A percentile compares a stretch with the other conserved stretches of the same genome.
Conservation (phyloP, 176 grass and related monocot species). For the Musa troglodytarum region DNA sequence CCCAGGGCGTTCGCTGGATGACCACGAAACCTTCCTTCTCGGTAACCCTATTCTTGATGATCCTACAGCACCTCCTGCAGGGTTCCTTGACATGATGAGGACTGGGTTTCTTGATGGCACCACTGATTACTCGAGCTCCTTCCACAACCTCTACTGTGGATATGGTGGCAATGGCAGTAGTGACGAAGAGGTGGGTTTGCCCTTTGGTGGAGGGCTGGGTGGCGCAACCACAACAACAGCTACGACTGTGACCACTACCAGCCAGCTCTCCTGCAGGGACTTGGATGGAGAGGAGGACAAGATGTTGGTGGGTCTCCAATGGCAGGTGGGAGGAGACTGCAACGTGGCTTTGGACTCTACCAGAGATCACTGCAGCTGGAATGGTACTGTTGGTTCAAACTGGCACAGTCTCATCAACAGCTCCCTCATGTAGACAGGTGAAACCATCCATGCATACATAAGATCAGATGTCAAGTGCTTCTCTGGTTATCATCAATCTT, state of each 20-base stretch:
- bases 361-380: not conserved
- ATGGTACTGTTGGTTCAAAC: slow-evolving; percentile 1
- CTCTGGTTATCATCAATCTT: no score
- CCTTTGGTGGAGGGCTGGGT: not conserved
- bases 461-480: no score
- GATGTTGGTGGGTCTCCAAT: not conserved
- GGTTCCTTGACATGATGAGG: slow-evolving; percentile 17
- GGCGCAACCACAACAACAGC: slow-evolving; percentile 3
- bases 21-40: slow-evolving; percentile 1
- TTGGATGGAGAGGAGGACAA: not conserved
- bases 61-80: not conserved
- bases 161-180: not conserved
- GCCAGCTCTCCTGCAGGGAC: not conserved
- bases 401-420: slow-evolving; percentile 17
- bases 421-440: slow-evolving; percentile 1
- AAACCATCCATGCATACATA: no score
- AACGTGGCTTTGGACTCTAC: slow-evolving; percentile 5
- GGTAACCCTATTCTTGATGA: not conserved
- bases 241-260: not conserved
- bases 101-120: slow-evolving; percentile 4
- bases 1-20: not conserved
- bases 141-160: not conserved
- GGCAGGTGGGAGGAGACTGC: slow-evolving; percentile 1
- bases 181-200: not conserved
- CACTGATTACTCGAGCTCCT: not conserved